phyloP scores from a whole-genome alignment of 192 early-diverging fungal genomes.

The Backusella liffmaniae region DNA sequence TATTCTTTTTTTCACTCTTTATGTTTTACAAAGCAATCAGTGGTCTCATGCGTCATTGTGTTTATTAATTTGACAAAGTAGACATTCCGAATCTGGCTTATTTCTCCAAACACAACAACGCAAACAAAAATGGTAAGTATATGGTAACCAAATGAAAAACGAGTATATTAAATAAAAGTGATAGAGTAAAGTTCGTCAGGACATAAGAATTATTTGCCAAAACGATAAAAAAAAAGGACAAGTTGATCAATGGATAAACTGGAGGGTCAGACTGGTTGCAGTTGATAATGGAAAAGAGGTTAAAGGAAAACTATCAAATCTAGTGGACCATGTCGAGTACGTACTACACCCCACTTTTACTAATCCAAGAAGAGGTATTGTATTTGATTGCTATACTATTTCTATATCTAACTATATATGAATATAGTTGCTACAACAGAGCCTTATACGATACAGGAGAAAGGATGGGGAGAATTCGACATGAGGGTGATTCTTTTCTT shows the following conservation, averaged over 20 bases:
- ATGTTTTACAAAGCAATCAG: neutral
- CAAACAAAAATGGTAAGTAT: neutral
- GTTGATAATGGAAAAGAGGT: constrained; percentile 39
- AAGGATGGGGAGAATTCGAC: constrained; percentile 65
- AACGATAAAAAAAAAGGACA: constrained; percentile 12
- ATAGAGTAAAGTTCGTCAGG: constrained; percentile 20
- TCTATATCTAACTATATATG: neutral
- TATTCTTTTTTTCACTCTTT: neutral
- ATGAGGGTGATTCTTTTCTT: constrained; percentile 52
- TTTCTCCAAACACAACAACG: neutral
- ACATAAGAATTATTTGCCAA: constrained; percentile 26
- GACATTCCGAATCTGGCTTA: neutral
- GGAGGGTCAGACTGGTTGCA: constrained; percentile 47
- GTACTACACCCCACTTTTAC: constrained; percentile 50
- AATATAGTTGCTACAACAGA: constrained; percentile 43
- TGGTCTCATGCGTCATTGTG: neutral
- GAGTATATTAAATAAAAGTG: neutral
- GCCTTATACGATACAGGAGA: constrained; percentile 51
- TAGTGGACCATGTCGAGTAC: constrained; percentile 49
- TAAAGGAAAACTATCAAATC: constrained; percentile 31
- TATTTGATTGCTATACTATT: neutral
- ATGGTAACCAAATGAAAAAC: neutral
- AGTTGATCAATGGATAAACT: constrained; percentile 42
- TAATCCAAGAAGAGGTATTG: constrained; percentile 40
- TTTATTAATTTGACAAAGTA: neutral